Conservation (phyloP, 768 basidiomycete genomes). For the Collybiopsis luxurians region DNA sequence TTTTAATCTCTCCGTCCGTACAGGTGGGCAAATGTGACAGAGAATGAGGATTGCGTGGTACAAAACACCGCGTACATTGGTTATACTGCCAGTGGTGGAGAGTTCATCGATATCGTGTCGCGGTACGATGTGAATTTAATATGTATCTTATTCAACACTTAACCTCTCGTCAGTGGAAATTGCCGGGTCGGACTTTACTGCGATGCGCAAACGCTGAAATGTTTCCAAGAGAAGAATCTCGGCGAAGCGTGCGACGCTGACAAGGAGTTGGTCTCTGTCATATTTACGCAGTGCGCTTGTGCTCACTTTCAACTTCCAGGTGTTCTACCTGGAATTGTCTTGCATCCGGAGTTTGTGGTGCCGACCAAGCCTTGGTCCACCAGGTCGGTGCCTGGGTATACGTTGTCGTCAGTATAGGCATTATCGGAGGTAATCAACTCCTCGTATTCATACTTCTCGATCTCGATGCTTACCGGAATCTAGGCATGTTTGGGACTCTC, state of each 20-base stretch:
- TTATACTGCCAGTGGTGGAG: slow-evolving; percentile 48
- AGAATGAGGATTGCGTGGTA: slow-evolving; percentile 58
- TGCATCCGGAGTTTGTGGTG: slow-evolving; percentile 58
- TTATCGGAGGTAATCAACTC: slow-evolving; percentile 59
- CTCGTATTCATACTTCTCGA: background rate
- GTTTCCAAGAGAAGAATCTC: slow-evolving; percentile 54
- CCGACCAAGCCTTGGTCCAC: slow-evolving; percentile 53
- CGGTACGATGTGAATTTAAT: slow-evolving; percentile 42
- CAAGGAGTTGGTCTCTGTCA: slow-evolving; percentile 54
- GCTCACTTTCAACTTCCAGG: slow-evolving; percentile 32
- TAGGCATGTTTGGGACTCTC: slow-evolving; percentile 76
- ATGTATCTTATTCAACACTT: background rate
- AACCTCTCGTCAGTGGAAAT: slow-evolving; percentile 52
- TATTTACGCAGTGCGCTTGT: background rate
- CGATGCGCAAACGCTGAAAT: slow-evolving; percentile 56
- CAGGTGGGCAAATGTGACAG: slow-evolving; percentile 79
- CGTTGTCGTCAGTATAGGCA: slow-evolving; percentile 64
- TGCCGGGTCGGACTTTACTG: slow-evolving; percentile 76
- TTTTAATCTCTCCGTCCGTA: slow-evolving; percentile 1
- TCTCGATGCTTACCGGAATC: background rate
- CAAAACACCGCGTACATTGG: slow-evolving; percentile 82
- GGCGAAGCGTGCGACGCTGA: slow-evolving; percentile 60
- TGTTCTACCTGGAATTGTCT: slow-evolving; percentile 78
- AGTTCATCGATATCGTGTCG: slow-evolving; percentile 79
- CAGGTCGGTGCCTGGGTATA: slow-evolving; percentile 72